Evolutionary conservation across 2,329 filamentous ascomycete species (phyloP).

Genomic region (Zasmidium cellare): DNA sequence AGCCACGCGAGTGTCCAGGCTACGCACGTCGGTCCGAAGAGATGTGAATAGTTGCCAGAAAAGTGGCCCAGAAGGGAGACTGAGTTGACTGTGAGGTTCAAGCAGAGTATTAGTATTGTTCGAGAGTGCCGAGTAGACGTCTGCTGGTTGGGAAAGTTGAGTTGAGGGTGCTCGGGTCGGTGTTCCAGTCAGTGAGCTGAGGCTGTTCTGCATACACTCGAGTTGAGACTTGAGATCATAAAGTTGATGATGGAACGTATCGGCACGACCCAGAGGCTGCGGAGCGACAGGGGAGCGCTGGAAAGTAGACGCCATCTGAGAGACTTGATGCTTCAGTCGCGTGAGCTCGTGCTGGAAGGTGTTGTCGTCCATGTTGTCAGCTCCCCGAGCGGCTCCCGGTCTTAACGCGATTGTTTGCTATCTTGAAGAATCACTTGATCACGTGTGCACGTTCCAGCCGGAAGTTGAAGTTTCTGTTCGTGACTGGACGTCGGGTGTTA

Average conservation of each 20-base stretch:
- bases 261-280: constrained; percentile 2
- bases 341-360: constrained; percentile 27
- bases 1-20: constrained; percentile 16
- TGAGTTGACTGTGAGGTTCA: constrained; percentile 5
- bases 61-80: constrained; percentile 21
- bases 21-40: constrained; percentile 20
- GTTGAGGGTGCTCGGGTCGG: background rate
- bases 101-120: background rate
- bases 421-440: background rate
- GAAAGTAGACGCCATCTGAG: constrained; percentile 20
- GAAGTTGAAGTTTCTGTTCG: background rate
- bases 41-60: constrained; percentile 28
- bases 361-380: constrained; percentile 25
- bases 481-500: no score
- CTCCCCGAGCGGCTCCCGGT: background rate
- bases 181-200: constrained; percentile 2
- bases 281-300: constrained; percentile 3
- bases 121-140: background rate
- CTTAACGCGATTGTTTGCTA: background rate
- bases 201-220: constrained; percentile 14
- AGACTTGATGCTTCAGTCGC: constrained; percentile 25
- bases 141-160: background rate
- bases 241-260: constrained; percentile 14
- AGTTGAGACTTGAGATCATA: constrained; percentile 16
- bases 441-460: background rate